Base-by-base conservation (phyloP, 2,329 filamentous ascomycete genomes). In the Drechslerella coelobrocha region DNA sequence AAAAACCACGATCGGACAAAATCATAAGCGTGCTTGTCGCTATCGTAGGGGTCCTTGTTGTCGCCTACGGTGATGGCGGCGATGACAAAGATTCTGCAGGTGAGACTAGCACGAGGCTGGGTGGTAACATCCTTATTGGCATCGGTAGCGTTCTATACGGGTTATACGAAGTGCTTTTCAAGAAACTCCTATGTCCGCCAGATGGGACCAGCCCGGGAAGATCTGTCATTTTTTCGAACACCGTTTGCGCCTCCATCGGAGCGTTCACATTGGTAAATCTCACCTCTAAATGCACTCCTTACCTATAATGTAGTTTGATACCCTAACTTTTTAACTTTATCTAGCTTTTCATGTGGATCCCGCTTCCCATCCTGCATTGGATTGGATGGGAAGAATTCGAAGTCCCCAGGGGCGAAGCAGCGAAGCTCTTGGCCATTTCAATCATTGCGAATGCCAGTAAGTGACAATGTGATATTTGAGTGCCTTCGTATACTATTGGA, bases 101-200 rank as follows among this genome's bases (percentile, higher is more conserved):
- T 26, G 83, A 85, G 65, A 86, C 86, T 0, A 84, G 84, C 47
- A 88, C 88, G 74, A 85, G 92, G 17, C 84, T 92, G 10, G 78
- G 93, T 0, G 94, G 94, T 5, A 99, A 99, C 77, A 80, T 97
- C 39, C 85, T 99, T 75, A 99, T 99, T 75, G 93, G 93, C 34
- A 80, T 91, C 23, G 94, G 94, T 8, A 94, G 89, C 74, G 88
- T 99, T 5, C 84, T 99, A 17, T 99, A 99, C 78, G 94, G 94
- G 0, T 87, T 99, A 51, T 99, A 99, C 79, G 94, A 99, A 79
- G 94, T 99, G 4, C 80, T 99, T 39, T 99, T 99, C 82, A 99
- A 99, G 83, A 88, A 88, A 68, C 87, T 88, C 68, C 93, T 93
- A 12, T 99, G 94, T 78, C 94, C 94, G 9, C 94, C 94, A 0